These are phyloP conservation scores for Candida insectalens DNA, from an alignment of 805 yeast genomes.

Conservation along the genomic window DNA sequence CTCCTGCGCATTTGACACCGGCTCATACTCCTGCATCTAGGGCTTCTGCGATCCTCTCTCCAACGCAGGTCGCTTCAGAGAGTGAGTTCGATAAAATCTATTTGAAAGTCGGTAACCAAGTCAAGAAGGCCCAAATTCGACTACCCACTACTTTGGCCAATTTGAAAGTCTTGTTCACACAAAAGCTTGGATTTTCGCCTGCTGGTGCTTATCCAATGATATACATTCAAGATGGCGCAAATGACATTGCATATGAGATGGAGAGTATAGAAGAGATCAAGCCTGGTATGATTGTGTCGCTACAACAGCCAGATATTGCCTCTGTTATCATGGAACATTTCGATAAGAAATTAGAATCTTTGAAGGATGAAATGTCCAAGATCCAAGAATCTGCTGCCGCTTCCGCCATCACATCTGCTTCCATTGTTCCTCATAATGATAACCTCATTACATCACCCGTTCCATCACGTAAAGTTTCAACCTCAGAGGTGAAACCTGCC, in stretches of 20 bases:
- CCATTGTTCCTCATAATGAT: background rate
- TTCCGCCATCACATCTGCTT: background rate
- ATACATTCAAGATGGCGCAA: conserved; percentile 52
- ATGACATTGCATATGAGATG: conserved; percentile 64
- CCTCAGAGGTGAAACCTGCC: too few relatives aligned
- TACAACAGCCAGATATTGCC: conserved; percentile 36
- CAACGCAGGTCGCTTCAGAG: background rate
- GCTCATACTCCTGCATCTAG: too few relatives aligned
- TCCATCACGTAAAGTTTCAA: background rate
- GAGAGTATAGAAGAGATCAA: conserved; percentile 64
- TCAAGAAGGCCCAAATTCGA: conserved; percentile 41
- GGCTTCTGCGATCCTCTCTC: conserved; percentile 1
- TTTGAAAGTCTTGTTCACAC: conserved; percentile 67
- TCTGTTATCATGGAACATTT: conserved; percentile 16
- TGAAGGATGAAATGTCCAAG: conserved; percentile 19
- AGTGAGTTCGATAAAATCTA: conserved; percentile 23
- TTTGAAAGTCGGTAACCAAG: conserved; percentile 39
- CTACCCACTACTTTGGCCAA: conserved; percentile 42
- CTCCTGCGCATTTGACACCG: too few relatives aligned
- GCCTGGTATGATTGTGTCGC: conserved; percentile 49
- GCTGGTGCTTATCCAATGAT: conserved; percentile 57
- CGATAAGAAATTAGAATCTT: conserved; percentile 17
- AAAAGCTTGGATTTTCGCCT: conserved; percentile 79
- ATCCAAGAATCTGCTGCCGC: conserved; percentile 17
- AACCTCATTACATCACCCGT: background rate